These are phyloP conservation scores for Paracoccidioides brasiliensis DNA, from an alignment of 2,329 filamentous ascomycete genomes.

Conservation along the genomic window DNA sequence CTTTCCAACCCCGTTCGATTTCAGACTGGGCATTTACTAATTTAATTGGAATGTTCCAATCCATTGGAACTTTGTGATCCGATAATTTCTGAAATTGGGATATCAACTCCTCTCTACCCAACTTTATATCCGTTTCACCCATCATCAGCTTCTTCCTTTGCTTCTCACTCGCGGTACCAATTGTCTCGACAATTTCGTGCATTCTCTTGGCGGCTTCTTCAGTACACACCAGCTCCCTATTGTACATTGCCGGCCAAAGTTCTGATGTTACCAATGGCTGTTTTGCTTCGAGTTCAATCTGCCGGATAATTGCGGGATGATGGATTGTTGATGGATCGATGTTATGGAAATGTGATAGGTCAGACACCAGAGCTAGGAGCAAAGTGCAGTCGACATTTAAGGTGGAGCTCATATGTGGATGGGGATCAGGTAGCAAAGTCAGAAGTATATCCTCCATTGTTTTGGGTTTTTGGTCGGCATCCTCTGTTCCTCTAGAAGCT, in stretches of 20 bases:
- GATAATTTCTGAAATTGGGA: conserved; percentile 35
- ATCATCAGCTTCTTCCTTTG: conserved; percentile 47
- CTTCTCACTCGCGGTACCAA: conserved; percentile 50
- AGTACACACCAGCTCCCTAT: conserved; percentile 51
- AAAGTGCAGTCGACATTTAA: conserved; percentile 47
- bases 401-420: conserved; percentile 29
- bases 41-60: conserved; percentile 49
- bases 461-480: neutral
- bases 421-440: conserved; percentile 28
- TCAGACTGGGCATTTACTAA: conserved; percentile 39
- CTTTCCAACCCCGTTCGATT: conserved; percentile 19
- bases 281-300: conserved; percentile 51
- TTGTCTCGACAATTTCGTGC: conserved; percentile 50
- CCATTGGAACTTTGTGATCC: conserved; percentile 39
- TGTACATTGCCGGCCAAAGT: conserved; percentile 49
- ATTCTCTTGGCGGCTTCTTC: conserved; percentile 52
- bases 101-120: conserved; percentile 21
- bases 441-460: conserved; percentile 14
- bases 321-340: conserved; percentile 38
- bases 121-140: conserved; percentile 29
- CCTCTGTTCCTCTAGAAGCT: conserved; percentile 3
- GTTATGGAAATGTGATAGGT: conserved; percentile 49
- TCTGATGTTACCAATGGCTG: conserved; percentile 47
- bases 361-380: conserved; percentile 58
- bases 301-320: conserved; percentile 48